Evolutionary conservation across 331 rosid genomes (phyloP), one percentile per base, ranked within the genome.

Genomic region (Rhamnella rubrinervis): DNA sequence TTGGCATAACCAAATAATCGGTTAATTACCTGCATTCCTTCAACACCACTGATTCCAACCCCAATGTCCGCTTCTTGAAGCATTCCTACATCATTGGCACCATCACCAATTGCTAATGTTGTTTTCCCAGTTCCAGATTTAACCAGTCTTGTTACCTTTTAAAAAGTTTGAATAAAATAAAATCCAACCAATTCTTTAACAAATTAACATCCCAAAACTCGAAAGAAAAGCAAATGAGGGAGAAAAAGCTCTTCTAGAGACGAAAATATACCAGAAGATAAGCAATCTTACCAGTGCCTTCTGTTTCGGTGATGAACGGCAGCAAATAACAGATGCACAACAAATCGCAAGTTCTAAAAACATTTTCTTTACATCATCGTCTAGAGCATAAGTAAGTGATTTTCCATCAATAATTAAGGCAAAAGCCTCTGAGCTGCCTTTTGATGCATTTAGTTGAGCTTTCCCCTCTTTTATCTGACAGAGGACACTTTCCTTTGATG

Each of bases 11-110:
- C 68, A 6, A 55, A 67, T 52, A 47, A 59, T 55, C 61, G 77
- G 63, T 50, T 19, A 38, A 75, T 52, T 72, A 95, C 98, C 97
- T 95, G 99, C 99, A 95, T 95, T 82, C 99, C 99, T 86, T 95
- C 99, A 9, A 86, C 86, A 40, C 99, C 99, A 31, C 99, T 95
- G 57, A 95, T 95, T 79, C 99, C 99, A 28, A 95, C 59, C 70
- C 99, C 99, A 65, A 95, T 95, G 72, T 95, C 97, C 15, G 99
- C 99, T 83, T 95, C 99, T 91, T 95, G 99, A 82, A 95, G 99
- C 99, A 95, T 95, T 66, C 99, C 97, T 40, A 95, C 99, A 76
- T 95, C 99, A 74, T 95, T 95, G 79, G 99, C 99, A 57, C 99
- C 99, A 59, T 95, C 99, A 21, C 99, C 99, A 16, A 95, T 85